Base-by-base conservation (phyloP, 495 filamentous ascomycete genomes). In the Oidiodendron maius region DNA sequence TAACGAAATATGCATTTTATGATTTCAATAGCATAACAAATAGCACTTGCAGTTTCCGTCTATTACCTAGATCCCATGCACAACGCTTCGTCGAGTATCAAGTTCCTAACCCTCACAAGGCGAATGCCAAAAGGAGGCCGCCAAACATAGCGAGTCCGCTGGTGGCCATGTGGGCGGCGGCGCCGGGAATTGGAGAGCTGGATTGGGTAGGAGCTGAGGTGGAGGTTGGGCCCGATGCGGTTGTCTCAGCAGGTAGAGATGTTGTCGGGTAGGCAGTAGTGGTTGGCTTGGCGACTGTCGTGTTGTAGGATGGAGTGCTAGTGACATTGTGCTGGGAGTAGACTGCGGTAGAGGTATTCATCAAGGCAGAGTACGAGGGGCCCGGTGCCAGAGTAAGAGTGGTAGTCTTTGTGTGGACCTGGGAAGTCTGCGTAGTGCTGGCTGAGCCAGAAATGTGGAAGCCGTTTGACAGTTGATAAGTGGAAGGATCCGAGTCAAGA, bases 391-490 rank as follows among this genome's bases (percentile, higher is more conserved):
- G 13, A 44, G 5, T 4, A n/a, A 44, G 23, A 11, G 23, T 44
- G 22, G 25, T 30, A 13, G 41, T 44, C 12, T 5, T 30, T 5
- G 5, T 12, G 26, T 12, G 5, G 26, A 12, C 26, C 5, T 5
- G 5, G 2, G 25, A 15, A 13, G 37, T 53, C 15, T 23, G n/a
- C 10, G 43, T 46, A 22, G 41, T 3, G 32, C 16, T 44, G 32
- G 36, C 16, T 8, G 6, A 26, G n/a, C 51, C 47, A 32, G 40
- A 46, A 34, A 60, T 51, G 12, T 41, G 28, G 53, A 60, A 60
- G 24, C 50, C 50, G 44, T 36, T 34, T 10, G 40, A 48, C 46
- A 53, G 55, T 49, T 60, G 58, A 50, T 58, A 58, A 32, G 26
- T 54, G 3, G 16, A 21, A 5, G 38, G 16, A 32, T 57, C 34